phyloP scores from a whole-genome alignment of 129 eudicot species.

The Escallonia herrerae region DNA sequence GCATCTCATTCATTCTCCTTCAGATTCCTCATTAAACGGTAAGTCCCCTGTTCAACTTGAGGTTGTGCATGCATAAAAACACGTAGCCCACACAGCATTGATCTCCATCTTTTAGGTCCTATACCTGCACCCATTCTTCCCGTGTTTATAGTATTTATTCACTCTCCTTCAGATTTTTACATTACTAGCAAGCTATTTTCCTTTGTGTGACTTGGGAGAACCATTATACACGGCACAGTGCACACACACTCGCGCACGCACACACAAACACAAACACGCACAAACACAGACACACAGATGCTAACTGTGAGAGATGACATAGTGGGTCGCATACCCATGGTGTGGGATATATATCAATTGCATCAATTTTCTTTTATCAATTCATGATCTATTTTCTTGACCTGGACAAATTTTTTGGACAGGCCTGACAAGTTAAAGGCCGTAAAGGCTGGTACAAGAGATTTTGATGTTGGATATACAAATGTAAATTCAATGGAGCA shows the following conservation, averaged over 20 bases:
- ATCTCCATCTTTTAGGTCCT: neutral
- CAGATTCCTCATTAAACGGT: slow-evolving; percentile 60
- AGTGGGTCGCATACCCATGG: too few relatives aligned
- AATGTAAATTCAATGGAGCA: too few relatives aligned
- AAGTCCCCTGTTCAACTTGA: slow-evolving; percentile 19
- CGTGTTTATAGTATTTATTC: neutral
- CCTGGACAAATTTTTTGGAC: slow-evolving; percentile 10
- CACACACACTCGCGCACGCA: too few relatives aligned
- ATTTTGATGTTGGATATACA: neutral
- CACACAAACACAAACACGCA: too few relatives aligned
- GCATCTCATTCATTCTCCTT: slow-evolving; percentile 64
- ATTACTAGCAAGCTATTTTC: neutral
- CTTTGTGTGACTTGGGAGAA: neutral
- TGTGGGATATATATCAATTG: neutral
- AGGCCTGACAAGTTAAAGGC: slow-evolving; percentile 15
- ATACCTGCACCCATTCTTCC: neutral
- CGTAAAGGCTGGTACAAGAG: slow-evolving; percentile 14
- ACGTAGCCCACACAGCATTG: neutral
- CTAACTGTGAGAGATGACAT: too few relatives aligned
- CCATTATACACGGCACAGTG: neutral
- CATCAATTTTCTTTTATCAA: neutral
- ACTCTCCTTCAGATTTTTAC: neutral
- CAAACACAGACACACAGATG: neutral
- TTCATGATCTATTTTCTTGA: neutral
- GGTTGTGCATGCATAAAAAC: neutral